Evolutionary conservation across 2,329 filamentous ascomycete genomes (phyloP).

Genomic region (Colletotrichum sojae): DNA sequence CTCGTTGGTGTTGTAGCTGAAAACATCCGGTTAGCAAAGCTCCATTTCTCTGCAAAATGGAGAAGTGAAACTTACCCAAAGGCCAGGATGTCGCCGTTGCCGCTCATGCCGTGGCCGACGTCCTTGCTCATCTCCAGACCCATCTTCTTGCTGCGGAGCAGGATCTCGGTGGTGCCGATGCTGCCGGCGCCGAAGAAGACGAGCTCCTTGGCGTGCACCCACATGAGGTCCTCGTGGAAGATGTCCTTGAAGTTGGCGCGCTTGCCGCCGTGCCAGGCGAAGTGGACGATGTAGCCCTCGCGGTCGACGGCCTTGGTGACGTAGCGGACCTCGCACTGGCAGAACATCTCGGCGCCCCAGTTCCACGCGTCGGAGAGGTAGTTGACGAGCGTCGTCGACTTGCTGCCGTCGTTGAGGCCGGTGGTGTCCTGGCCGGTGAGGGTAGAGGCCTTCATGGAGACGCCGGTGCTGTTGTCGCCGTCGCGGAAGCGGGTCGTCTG

Average conservation of each 20-base stretch:
- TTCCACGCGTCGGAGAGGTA: conserved; percentile 80
- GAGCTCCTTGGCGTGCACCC: conserved; percentile 75
- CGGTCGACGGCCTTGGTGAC: conserved; percentile 64
- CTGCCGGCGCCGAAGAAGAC: conserved; percentile 78
- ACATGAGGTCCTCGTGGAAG: conserved; percentile 73
- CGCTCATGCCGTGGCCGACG: conserved; percentile 73
- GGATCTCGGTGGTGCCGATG: conserved; percentile 76
- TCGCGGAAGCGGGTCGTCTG: conserved; percentile 75
- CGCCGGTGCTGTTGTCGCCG: conserved; percentile 73
- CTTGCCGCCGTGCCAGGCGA: conserved; percentile 73
- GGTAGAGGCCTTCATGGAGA: conserved; percentile 72
- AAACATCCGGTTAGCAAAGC: conserved; percentile 34
- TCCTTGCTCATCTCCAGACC: conserved; percentile 70
- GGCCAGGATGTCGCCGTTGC: conserved; percentile 77
- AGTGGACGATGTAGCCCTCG: conserved; percentile 75
- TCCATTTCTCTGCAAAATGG: too few relatives aligned
- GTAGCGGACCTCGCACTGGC: conserved; percentile 76
- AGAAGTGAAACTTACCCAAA: conserved; percentile 69
- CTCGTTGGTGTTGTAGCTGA: conserved; percentile 71
- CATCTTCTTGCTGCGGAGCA: conserved; percentile 71
- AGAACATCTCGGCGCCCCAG: conserved; percentile 80
- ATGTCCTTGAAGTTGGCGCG: conserved; percentile 67
- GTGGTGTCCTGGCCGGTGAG: conserved; percentile 75
- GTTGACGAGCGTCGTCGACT: conserved; percentile 75
- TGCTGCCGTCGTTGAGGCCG: conserved; percentile 77